Conservation (phyloP, 371 early-diverging fungal species). For the Apophysomyces trapeziformis region DNA sequence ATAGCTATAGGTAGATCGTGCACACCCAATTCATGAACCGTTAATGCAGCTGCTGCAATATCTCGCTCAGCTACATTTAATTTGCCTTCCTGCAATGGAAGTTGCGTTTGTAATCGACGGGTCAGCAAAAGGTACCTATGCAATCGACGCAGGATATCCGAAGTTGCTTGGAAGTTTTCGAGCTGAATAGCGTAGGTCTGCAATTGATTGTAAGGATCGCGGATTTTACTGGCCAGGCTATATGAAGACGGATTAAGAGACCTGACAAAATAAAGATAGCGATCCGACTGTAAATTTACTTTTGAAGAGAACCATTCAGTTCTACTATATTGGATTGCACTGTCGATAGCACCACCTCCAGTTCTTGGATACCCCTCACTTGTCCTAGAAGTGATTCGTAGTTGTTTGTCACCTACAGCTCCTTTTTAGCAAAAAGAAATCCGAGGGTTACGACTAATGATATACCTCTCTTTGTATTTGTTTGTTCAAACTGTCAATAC, state of each 20-base stretch:
- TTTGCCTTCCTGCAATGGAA: constrained; percentile 32
- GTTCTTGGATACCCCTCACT: constrained; percentile 70
- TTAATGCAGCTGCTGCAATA: constrained; percentile 62
- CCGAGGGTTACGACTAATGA: not conserved
- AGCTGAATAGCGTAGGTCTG: constrained; percentile 61
- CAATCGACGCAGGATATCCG: constrained; percentile 69
- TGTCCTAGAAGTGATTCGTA: constrained; percentile 74
- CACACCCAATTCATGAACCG: constrained; percentile 56
- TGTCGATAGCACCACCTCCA: constrained; percentile 60
- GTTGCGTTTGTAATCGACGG: constrained; percentile 63
- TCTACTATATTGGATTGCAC: constrained; percentile 60
- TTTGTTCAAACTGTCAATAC: constrained; percentile 77
- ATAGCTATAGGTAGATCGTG: not conserved
- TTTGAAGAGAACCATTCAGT: constrained; percentile 63
- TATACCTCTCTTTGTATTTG: constrained; percentile 78
- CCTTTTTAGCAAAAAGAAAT: not conserved
- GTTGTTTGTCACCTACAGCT: constrained; percentile 67
- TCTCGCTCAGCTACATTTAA: constrained; percentile 49
- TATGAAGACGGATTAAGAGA: not conserved
- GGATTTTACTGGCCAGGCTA: constrained; percentile 64
- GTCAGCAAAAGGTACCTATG: constrained; percentile 67
- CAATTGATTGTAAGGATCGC: constrained; percentile 66
- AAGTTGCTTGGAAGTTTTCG: constrained; percentile 64
- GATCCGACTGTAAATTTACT: constrained; percentile 34
- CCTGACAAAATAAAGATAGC: not conserved